These are phyloP conservation scores for Filobasidium wieringae DNA, from an alignment of 768 basidiomycete genomes.

Conservation along the genomic window DNA sequence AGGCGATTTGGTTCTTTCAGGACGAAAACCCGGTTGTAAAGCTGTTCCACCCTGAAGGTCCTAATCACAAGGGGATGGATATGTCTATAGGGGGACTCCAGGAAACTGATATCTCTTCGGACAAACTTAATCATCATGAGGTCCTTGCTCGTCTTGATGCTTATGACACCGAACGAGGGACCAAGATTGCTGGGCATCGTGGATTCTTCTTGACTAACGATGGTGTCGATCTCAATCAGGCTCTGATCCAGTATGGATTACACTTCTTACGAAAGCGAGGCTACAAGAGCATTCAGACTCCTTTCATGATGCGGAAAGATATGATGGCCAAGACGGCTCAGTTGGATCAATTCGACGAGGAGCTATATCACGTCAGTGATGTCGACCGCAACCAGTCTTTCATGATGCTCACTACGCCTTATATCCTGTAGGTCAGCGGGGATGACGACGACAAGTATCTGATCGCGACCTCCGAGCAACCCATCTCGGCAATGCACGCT, in stretches of 20 bases:
- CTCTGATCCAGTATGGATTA: slow-evolving; percentile 83
- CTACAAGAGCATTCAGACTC: slow-evolving; percentile 91
- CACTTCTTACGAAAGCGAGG: slow-evolving; percentile 72
- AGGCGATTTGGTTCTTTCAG: slow-evolving; percentile 40
- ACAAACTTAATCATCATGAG: slow-evolving; percentile 94
- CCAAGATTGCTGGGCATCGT: slow-evolving; percentile 83
- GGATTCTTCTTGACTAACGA: slow-evolving; percentile 94
- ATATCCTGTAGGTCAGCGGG: slow-evolving; percentile 55
- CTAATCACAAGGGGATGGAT: slow-evolving; percentile 48
- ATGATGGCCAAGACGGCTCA: slow-evolving; percentile 97
- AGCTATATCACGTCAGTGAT: slow-evolving; percentile 74
- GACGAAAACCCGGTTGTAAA: slow-evolving; percentile 76
- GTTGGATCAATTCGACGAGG: slow-evolving; percentile 95
- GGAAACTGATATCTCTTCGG: slow-evolving; percentile 50
- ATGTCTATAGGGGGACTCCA: slow-evolving; percentile 25
- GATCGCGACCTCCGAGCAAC: slow-evolving; percentile 97
- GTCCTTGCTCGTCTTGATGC: slow-evolving; percentile 85
- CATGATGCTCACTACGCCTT: background rate
- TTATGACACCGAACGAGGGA: slow-evolving; percentile 88
- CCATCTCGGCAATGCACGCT: slow-evolving; percentile 86
- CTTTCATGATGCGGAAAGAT: slow-evolving; percentile 97
- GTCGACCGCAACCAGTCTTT: background rate
- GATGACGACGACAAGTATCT: slow-evolving; percentile 94
- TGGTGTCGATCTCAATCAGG: slow-evolving; percentile 94
- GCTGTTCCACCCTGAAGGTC: slow-evolving; percentile 76